Conservation (phyloP, 805 yeast genomes). For the Zygosaccharomyces bailii region DNA sequence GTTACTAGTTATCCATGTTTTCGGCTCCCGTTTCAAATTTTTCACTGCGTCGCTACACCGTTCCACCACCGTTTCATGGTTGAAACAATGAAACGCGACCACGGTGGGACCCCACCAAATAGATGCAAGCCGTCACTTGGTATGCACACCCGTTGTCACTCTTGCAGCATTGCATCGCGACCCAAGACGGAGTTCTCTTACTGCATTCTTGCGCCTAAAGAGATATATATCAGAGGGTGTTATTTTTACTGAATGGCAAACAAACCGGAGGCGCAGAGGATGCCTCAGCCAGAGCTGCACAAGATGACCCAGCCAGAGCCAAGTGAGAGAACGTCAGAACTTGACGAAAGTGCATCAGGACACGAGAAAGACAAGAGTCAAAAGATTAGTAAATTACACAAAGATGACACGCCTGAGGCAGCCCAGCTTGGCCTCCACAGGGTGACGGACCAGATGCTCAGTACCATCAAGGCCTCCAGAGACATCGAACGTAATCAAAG, state of each 20-base stretch:
- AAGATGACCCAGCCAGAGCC: conserved; percentile 2
- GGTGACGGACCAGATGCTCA: conserved; percentile 26
- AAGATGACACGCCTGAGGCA: neutral
- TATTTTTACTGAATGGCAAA: neutral
- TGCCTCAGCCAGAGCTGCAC: neutral
- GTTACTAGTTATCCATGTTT: neutral
- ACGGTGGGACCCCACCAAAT: neutral
- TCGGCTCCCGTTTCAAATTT: conserved; percentile 6
- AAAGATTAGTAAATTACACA: neutral
- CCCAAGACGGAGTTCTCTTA: neutral
- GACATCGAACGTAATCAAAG: conserved; percentile 28
- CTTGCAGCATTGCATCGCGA: neutral
- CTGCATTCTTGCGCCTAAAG: neutral
- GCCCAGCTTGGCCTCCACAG: conserved; percentile 31
- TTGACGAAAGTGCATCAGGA: neutral
- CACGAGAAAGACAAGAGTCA: conserved; percentile 6
- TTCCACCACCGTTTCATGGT: conserved; percentile 7
- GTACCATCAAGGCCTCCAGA: conserved; percentile 26
- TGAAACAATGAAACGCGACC: conserved; percentile 4
- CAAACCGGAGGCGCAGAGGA: neutral
- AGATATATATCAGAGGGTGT: neutral
- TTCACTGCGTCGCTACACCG: conserved; percentile 6
- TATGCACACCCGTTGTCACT: neutral
- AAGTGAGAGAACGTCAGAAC: conserved; percentile 3
- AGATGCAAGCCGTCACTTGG: neutral